These are phyloP conservation scores for Bolboschoenoplectus hybrid DNA, from an alignment of 202 grass and related monocot species.

Conservation along the genomic window DNA sequence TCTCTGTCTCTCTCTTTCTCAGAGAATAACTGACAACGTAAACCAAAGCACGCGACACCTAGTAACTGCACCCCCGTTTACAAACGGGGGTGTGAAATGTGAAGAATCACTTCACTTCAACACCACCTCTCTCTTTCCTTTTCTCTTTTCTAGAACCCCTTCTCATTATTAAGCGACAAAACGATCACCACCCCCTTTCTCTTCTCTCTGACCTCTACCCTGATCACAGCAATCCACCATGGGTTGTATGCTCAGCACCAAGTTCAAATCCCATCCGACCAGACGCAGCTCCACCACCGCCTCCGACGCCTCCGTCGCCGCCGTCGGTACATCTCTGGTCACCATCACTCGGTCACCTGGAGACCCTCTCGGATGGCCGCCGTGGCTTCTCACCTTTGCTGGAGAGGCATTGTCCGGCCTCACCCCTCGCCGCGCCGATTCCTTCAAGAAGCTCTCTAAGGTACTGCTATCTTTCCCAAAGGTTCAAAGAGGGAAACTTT, in stretches of 20 bases:
- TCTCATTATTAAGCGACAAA: neutral
- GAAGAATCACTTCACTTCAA: slow-evolving; percentile 14
- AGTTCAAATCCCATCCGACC: neutral
- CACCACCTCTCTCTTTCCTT: neutral
- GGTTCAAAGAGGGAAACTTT: neutral
- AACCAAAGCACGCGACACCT: neutral
- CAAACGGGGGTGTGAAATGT: neutral
- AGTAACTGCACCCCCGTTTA: neutral
- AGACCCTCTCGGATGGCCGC: slow-evolving; percentile 41
- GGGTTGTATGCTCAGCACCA: slow-evolving; percentile 44
- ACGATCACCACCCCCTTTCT: neutral
- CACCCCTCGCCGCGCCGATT: slow-evolving; percentile 69
- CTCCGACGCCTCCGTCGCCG: neutral
- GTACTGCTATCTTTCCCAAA: slow-evolving; percentile 39
- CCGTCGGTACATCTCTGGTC: neutral
- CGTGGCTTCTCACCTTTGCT: slow-evolving; percentile 62
- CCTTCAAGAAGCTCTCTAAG: slow-evolving; percentile 89
- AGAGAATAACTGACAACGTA: neutral
- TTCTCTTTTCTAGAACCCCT: neutral
- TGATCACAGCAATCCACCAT: slow-evolving; percentile 21
- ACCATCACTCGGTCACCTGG: neutral
- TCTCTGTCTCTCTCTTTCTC: neutral
- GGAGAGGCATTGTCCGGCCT: slow-evolving; percentile 69
- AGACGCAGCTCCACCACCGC: neutral
- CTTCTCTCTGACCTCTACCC: neutral